phyloP scores from a whole-genome alignment of 495 filamentous ascomycete species.

The Aspergillus ostianus region DNA sequence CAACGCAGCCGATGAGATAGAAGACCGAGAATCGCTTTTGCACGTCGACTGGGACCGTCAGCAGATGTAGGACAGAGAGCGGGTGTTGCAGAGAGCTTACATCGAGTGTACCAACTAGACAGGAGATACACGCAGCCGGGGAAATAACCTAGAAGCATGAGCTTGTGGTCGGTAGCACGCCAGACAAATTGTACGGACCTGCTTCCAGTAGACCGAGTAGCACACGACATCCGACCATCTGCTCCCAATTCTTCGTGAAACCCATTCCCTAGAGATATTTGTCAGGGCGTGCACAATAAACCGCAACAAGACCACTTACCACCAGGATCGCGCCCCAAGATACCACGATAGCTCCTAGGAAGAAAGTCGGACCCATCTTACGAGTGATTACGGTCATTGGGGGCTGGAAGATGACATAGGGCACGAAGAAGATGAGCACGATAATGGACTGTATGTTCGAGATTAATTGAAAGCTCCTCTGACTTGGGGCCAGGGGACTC shows the following conservation, averaged over 20 bases:
- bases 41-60: conserved; percentile 22
- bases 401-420: conserved; percentile 64
- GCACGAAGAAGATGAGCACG: conserved; percentile 64
- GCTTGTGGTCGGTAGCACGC: not conserved
- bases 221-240: conserved; percentile 53
- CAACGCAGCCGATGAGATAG: conserved; percentile 62
- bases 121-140: conserved; percentile 63
- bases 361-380: conserved; percentile 58
- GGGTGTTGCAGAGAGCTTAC: conserved; percentile 18
- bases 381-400: conserved; percentile 57
- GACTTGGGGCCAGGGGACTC: not conserved
- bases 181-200: conserved; percentile 24
- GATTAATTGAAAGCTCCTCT: not conserved
- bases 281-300: not conserved
- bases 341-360: conserved; percentile 52
- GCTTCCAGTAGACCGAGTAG: conserved; percentile 64
- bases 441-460: conserved; percentile 46
- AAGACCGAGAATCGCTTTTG: conserved; percentile 60
- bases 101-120: conserved; percentile 63
- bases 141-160: conserved; percentile 48
- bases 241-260: conserved; percentile 29
- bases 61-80: not conserved
- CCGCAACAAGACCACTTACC: conserved; percentile 17
- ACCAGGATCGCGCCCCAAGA: conserved; percentile 50
- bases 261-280: conserved; percentile 49